These are phyloP conservation scores for Micromonas commoda DNA, from an alignment of 139 green algal species.

Conservation along the genomic window DNA sequence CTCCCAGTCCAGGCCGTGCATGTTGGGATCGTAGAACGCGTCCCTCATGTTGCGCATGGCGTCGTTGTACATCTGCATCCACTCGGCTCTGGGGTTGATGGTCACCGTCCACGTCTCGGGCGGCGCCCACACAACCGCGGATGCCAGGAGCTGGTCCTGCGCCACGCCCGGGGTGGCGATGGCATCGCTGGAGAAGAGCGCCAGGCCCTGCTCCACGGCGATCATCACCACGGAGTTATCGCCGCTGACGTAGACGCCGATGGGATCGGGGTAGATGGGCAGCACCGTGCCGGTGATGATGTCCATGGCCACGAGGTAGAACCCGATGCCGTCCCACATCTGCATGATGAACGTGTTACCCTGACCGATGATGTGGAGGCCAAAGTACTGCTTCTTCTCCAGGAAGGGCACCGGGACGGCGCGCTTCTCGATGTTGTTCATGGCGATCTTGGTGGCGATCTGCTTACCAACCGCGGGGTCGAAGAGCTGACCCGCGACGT, in stretches of 20 bases:
- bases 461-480: not conserved
- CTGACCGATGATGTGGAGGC: not conserved
- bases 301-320: not conserved
- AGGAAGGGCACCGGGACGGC: not conserved
- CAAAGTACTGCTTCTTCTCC: not conserved
- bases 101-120: not conserved
- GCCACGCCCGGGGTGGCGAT: not conserved
- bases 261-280: slow-evolving; percentile 1
- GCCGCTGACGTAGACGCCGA: not conserved
- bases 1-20: slow-evolving; percentile 15
- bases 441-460: not conserved
- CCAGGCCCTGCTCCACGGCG: not conserved
- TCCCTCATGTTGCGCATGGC: slow-evolving; percentile 24
- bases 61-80: slow-evolving; percentile 27
- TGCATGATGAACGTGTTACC: not conserved
- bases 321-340: not conserved
- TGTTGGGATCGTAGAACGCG: slow-evolving; percentile 23
- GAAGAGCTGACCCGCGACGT: not conserved
- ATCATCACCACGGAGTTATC: not conserved
- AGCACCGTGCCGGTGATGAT: not conserved
- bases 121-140: not conserved
- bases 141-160: not conserved
- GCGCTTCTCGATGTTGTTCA: slow-evolving; percentile 4
- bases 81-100: slow-evolving; percentile 17
- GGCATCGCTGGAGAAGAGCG: not conserved